Percentiles rank a stretch among this genome's conserved stretches.
Conservation (phyloP, 2,329 filamentous ascomycete genomes). For the Ambrosiella beaveri region DNA sequence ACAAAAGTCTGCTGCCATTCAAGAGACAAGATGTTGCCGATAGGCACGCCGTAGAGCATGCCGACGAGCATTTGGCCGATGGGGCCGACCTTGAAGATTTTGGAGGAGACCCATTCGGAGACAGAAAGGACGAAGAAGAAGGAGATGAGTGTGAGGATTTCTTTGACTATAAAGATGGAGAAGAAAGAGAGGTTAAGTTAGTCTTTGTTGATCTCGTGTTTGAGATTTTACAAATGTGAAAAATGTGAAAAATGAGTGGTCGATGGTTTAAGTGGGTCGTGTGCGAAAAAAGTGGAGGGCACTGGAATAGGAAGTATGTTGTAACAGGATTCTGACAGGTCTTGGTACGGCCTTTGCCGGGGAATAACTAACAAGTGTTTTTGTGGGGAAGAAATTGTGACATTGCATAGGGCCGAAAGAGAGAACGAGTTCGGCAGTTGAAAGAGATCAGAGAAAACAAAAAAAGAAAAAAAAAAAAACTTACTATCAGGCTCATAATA, state of each 20-base stretch:
- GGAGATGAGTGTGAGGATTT: constrained; percentile 25
- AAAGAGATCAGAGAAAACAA: neutral
- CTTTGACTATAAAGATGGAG: constrained; percentile 18
- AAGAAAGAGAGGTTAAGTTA: neutral
- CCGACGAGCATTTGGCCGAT: constrained; percentile 31
- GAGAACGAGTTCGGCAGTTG: neutral
- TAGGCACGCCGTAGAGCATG: constrained; percentile 27
- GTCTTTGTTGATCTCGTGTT: no score
- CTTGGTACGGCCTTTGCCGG: neutral
- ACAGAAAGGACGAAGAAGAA: constrained; percentile 28
- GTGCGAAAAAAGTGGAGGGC: no score
- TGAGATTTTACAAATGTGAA: no score
- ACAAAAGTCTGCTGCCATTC: constrained; percentile 30
- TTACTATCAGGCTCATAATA: constrained; percentile 24
- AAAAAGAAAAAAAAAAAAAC: constrained; percentile 11
- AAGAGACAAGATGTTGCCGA: constrained; percentile 26
- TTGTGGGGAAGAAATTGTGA: neutral
- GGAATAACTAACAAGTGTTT: neutral
- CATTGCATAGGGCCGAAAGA: neutral
- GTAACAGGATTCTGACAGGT: neutral
- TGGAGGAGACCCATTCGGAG: constrained; percentile 24
- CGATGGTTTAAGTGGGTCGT: no score
- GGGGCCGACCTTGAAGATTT: constrained; percentile 26
- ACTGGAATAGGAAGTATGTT: no score
- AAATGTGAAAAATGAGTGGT: no score